phyloP scores from a whole-genome alignment of 2,329 filamentous ascomycete genomes.

The Exophiala lecanii-corni region DNA sequence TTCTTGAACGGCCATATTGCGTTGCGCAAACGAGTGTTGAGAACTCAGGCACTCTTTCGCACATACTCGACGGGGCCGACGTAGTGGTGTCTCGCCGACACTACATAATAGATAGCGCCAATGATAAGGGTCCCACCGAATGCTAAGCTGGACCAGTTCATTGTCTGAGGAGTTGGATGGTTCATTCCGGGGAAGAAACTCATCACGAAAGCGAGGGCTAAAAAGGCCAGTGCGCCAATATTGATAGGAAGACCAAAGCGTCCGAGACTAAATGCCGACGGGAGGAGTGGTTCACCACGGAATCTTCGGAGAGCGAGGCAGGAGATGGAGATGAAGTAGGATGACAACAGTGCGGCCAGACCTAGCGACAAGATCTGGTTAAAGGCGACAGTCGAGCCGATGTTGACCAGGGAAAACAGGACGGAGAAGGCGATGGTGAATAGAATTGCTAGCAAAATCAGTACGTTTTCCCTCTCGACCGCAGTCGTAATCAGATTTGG shows the following conservation, averaged over 20 bases:
- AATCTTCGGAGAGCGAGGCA: constrained; percentile 35
- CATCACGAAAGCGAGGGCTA: constrained; percentile 20
- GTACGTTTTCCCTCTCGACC: background rate
- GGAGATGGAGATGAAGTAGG: constrained; percentile 36
- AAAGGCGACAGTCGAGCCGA: constrained; percentile 36
- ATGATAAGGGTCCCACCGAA: constrained; percentile 25
- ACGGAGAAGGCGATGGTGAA: constrained; percentile 45
- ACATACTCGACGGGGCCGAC: constrained; percentile 29
- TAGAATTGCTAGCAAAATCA: constrained; percentile 16
- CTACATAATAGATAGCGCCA: constrained; percentile 23
- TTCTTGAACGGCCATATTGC: no score
- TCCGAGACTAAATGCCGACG: constrained; percentile 35
- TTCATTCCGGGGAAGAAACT: constrained; percentile 27
- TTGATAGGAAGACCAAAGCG: constrained; percentile 38
- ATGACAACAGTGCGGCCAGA: constrained; percentile 34
- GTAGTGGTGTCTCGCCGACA: constrained; percentile 25
- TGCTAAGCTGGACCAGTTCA: constrained; percentile 29
- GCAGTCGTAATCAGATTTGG: background rate
- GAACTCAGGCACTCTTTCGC: background rate
- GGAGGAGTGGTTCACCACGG: constrained; percentile 31
- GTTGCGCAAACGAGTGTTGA: no score
- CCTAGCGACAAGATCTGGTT: constrained; percentile 38
- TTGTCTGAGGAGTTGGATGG: constrained; percentile 13
- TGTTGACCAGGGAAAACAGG: constrained; percentile 34
- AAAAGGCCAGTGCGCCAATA: constrained; percentile 26